These are phyloP conservation scores for Biscogniauxia mediterranea DNA, from an alignment of 2,329 filamentous ascomycete genomes.

Conservation along the genomic window DNA sequence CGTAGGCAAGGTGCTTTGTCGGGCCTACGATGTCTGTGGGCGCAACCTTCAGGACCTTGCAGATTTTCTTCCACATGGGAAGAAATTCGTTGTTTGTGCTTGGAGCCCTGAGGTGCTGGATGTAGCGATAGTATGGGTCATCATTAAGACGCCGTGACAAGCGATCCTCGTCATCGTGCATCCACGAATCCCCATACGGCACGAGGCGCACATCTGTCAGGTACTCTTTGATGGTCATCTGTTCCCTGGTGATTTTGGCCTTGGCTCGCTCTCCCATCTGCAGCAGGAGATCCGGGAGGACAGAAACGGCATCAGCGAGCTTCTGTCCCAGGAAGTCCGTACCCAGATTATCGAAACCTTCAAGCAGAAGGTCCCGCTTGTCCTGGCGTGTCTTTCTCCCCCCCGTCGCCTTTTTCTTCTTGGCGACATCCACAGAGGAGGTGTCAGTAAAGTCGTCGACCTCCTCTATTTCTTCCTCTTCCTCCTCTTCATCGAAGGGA, in stretches of 20 bases:
- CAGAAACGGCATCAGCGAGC: not conserved
- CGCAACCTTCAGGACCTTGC: conserved; percentile 8
- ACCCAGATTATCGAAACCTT: not conserved
- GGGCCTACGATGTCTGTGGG: conserved; percentile 9
- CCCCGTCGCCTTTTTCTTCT: not conserved
- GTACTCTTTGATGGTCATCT: not conserved
- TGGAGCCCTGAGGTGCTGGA: not conserved
- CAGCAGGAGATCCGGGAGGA: not conserved
- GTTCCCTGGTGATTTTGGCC: not conserved
- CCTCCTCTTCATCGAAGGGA: too few species aligned
- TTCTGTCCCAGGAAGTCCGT: not conserved
- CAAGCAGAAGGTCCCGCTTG: not conserved
- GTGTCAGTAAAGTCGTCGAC: not conserved
- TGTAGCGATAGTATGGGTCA: not conserved
- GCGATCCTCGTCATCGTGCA: not conserved
- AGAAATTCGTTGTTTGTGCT: not conserved
- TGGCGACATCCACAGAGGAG: not conserved
- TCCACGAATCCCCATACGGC: not conserved
- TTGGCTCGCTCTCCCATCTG: not conserved
- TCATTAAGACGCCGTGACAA: not conserved
- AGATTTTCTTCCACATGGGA: conserved; percentile 16
- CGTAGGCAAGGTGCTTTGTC: conserved; percentile 5
- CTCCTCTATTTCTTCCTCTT: too few species aligned
- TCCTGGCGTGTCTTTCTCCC: not conserved
- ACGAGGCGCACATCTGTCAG: not conserved